Evolutionary conservation across 345 rosid species (phyloP), one percentile per base, ranked within the genome.

Genomic region (Arabidopsis suecica): DNA sequence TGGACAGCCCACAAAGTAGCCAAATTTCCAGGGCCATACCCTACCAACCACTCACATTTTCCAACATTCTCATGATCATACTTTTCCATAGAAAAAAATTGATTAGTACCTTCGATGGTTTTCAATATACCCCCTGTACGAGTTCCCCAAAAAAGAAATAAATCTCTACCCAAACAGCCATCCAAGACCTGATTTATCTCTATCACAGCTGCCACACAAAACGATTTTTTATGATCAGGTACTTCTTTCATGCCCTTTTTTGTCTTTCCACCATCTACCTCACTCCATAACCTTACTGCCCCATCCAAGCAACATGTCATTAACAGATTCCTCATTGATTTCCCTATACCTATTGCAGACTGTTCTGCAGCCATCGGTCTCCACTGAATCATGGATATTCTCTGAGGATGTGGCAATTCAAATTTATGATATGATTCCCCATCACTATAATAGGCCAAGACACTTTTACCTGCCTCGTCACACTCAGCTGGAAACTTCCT

Each of bases 251-350:
- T 83, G 13, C 68, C 74, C 65, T 83, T 91, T 81, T 79, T 88
- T 30, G 64, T 74, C 79, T 85, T 89, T 69, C 86, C 88, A 71
- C 72, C 79, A 55, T 88, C 96, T 70, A 85, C 80, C 84, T 91
- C 96, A 63, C 82, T 80, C 98, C 98, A 93, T 76, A 93, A 82
- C 81, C 98, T 87, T 33, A 84, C 87, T 28, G 93, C 82, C 74
- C 98, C 98, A 81, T 93, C 98, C 61, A 91, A 70, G 81, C 97
- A 91, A 80, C 93, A 87, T 25, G 98, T 91, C 71, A 93, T 84
- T 63, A 93, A 83, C 73, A 88, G 74, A 69, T 87, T 78, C 84
- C 87, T 86, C 38, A 58, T 14, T 11, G 67, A 74, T 67, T 76
- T 69, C 42, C 74, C 85, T 69, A 73, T 28, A 68, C 78, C 78